Percentiles rank a stretch among this genome's conserved stretches.
Conservation (phyloP, 495 filamentous ascomycete genomes). For the Clohesyomyces aquaticus region DNA sequence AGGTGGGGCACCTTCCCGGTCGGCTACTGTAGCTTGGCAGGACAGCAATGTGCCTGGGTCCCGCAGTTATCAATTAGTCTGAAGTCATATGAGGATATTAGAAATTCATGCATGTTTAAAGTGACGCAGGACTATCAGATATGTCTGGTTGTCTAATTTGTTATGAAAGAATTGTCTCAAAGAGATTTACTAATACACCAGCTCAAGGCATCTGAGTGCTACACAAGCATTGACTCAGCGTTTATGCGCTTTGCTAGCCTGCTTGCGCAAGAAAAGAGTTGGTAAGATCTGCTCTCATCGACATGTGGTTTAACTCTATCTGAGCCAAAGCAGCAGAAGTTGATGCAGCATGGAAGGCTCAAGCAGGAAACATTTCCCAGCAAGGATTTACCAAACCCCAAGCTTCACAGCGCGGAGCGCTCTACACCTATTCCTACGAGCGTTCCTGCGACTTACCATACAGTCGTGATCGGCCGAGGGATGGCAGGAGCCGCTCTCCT, state of each 20-base stretch:
- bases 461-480: background rate
- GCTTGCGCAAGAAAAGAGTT: too few relatives aligned
- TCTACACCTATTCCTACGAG: background rate
- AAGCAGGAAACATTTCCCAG: background rate
- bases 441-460: background rate
- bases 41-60: background rate
- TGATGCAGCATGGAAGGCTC: too few relatives aligned
- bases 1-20: background rate
- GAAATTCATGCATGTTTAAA: background rate
- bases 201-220: too few relatives aligned
- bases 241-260: too few relatives aligned
- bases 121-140: background rate
- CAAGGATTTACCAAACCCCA: background rate
- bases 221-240: too few relatives aligned
- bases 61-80: background rate
- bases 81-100: background rate
- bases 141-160: background rate
- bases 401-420: background rate
- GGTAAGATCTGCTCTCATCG: too few relatives aligned
- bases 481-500: background rate
- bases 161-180: too few relatives aligned
- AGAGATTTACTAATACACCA: too few relatives aligned
- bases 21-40: conserved; percentile 4
- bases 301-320: too few relatives aligned
- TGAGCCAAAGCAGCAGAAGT: too few relatives aligned